These are phyloP conservation scores for Populus ilicifolia DNA, from an alignment of 345 rosid genomes.

Conservation along the genomic window DNA sequence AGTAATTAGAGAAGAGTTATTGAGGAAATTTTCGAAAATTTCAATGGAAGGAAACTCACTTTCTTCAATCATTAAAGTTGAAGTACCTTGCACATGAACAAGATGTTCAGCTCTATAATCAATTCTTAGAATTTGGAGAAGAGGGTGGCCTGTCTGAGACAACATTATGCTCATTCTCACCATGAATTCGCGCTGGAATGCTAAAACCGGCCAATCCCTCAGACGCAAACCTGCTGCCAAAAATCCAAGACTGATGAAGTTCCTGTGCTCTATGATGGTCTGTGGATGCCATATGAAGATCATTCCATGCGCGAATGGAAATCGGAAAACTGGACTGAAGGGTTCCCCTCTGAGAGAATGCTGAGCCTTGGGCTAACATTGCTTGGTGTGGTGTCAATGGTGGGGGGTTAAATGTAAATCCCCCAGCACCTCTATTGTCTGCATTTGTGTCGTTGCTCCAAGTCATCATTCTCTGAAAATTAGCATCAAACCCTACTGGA, in stretches of 20 bases:
- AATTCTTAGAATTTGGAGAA: slow-evolving; percentile 41
- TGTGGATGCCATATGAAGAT: slow-evolving; percentile 31
- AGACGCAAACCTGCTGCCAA: slow-evolving; percentile 46
- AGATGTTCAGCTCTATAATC: slow-evolving; percentile 8
- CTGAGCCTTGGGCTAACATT: slow-evolving; percentile 40
- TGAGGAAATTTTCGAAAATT: neutral
- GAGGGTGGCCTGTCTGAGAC: slow-evolving; percentile 47
- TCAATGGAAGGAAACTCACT: neutral
- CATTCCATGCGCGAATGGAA: slow-evolving; percentile 56
- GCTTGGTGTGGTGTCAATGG: slow-evolving; percentile 33
- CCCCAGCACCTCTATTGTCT: slow-evolving; percentile 34
- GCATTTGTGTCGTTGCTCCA: slow-evolving; percentile 41
- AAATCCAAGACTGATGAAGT: slow-evolving; percentile 36
- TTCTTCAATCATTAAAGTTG: neutral
- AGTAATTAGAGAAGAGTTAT: neutral
- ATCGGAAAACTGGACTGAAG: slow-evolving; percentile 78
- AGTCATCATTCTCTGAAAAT: slow-evolving; percentile 48
- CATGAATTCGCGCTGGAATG: slow-evolving; percentile 48
- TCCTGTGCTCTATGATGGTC: slow-evolving; percentile 50
- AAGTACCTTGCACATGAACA: neutral
- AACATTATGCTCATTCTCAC: slow-evolving; percentile 38
- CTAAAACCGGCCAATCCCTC: slow-evolving; percentile 51
- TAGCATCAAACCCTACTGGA: slow-evolving; percentile 27
- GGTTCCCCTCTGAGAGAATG: slow-evolving; percentile 62
- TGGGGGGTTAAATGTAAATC: slow-evolving; percentile 39